These are phyloP conservation scores for Escovopsis sp. DNA, from an alignment of 2,329 filamentous ascomycete genomes.

Conservation along the genomic window DNA sequence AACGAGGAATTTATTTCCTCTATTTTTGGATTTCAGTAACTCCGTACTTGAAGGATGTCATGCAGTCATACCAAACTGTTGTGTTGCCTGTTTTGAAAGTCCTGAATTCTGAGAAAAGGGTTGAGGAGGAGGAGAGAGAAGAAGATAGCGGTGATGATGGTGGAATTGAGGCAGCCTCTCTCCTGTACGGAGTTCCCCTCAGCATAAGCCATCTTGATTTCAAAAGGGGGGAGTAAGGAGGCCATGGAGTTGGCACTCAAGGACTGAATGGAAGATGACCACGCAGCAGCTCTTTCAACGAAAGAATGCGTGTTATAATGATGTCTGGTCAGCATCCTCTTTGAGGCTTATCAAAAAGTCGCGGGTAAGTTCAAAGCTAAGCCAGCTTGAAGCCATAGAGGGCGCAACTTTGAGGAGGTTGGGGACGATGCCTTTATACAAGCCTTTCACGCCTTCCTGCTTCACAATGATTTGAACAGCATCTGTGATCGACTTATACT, in stretches of 20 bases:
- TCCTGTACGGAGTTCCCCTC: too few relatives aligned
- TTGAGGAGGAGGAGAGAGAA: too few relatives aligned
- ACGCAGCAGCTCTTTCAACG: not conserved
- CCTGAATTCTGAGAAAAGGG: too few relatives aligned
- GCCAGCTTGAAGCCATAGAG: slow-evolving; percentile 97
- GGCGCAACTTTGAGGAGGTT: slow-evolving; percentile 95
- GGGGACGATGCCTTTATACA: slow-evolving; percentile 93
- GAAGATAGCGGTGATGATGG: too few relatives aligned
- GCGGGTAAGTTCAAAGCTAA: slow-evolving; percentile 87
- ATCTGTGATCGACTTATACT: slow-evolving; percentile 77
- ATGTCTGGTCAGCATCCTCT: slow-evolving; percentile 1
- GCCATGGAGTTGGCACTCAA: not conserved
- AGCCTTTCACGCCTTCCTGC: slow-evolving; percentile 68
- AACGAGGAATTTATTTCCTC: too few relatives aligned
- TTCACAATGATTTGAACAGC: slow-evolving; percentile 68
- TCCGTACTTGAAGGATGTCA: too few relatives aligned
- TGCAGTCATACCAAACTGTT: too few relatives aligned
- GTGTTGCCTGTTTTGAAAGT: too few relatives aligned
- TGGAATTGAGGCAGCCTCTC: too few relatives aligned
- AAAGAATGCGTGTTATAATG: not conserved
- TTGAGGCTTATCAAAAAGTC: slow-evolving; percentile 63
- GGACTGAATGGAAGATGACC: not conserved
- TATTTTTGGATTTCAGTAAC: too few relatives aligned
- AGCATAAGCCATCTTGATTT: too few relatives aligned
- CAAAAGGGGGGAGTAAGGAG: not conserved